phyloP scores from a whole-genome alignment of 371 early-diverging fungal species.

The Lichtheimia ramosa region DNA sequence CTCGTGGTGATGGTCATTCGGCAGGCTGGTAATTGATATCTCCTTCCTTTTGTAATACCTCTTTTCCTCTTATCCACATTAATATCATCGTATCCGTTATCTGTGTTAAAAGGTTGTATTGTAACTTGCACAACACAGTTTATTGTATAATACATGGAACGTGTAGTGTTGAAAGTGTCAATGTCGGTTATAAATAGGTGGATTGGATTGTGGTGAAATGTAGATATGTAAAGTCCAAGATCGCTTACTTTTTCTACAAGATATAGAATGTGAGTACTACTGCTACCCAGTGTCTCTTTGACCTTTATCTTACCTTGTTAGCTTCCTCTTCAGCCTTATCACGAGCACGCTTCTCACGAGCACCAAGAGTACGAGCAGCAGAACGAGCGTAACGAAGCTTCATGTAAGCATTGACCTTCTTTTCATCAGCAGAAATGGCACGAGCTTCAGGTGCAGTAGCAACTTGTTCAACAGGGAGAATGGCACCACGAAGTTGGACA shows the following conservation, averaged over 20 bases:
- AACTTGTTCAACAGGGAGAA: constrained; percentile 77
- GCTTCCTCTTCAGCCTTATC: too few species aligned
- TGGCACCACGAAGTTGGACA: constrained; percentile 70
- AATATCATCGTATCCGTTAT: not conserved
- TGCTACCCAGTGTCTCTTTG: not conserved
- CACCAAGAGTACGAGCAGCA: constrained; percentile 80
- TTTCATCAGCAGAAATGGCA: constrained; percentile 85
- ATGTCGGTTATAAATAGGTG: not conserved
- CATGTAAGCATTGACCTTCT: constrained; percentile 78
- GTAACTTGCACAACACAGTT: not conserved
- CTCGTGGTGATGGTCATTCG: constrained; percentile 70
- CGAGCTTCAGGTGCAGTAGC: constrained; percentile 74
- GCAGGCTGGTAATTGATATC: constrained; percentile 42
- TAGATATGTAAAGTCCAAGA: not conserved
- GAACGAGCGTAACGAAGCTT: constrained; percentile 91
- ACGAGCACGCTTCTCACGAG: too few species aligned
- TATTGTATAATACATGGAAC: not conserved
- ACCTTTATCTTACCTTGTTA: constrained; percentile 57
- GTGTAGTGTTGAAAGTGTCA: not conserved
- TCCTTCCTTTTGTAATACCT: not conserved
- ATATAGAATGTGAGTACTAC: not conserved
- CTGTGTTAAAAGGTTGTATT: not conserved
- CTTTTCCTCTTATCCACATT: not conserved
- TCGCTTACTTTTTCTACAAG: constrained; percentile 17
- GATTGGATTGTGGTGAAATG: not conserved